phyloP scores from a whole-genome alignment of 768 basidiomycete genomes.

The Pisolithus orientalis region DNA sequence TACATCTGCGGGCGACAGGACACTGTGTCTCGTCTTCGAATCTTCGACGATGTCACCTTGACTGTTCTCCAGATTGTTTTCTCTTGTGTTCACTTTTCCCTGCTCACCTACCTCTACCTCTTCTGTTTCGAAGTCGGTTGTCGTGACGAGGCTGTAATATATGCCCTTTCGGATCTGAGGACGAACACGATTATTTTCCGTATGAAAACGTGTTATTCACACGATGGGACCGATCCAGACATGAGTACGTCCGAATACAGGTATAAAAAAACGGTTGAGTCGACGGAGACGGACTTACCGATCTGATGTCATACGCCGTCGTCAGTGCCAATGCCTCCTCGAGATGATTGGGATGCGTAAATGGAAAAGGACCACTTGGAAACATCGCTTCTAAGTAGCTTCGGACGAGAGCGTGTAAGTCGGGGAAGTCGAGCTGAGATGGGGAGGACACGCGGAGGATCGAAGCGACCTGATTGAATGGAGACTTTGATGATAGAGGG shows the following conservation, averaged over 20 bases:
- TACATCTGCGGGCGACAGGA: constrained; percentile 28
- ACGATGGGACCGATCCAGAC: background rate
- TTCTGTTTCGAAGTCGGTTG: constrained; percentile 47
- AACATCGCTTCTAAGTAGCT: constrained; percentile 40
- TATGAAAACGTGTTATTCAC: background rate
- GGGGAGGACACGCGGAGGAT: constrained; percentile 54
- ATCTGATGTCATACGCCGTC: constrained; percentile 37
- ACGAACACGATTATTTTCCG: background rate
- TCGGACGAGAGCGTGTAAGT: constrained; percentile 41
- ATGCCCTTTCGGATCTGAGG: constrained; percentile 54
- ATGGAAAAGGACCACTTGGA: constrained; percentile 41
- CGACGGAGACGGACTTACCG: constrained; percentile 35
- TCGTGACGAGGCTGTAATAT: constrained; percentile 58
- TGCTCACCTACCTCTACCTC: constrained; percentile 8
- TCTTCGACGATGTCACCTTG: background rate
- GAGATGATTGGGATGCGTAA: constrained; percentile 37
- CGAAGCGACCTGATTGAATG: constrained; percentile 44
- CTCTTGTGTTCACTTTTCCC: background rate
- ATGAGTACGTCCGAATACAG: too few species aligned
- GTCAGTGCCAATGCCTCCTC: constrained; percentile 52
- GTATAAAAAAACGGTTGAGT: too few species aligned
- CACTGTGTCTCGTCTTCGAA: constrained; percentile 8
- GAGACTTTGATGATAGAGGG: constrained; percentile 37
- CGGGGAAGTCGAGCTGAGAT: constrained; percentile 50
- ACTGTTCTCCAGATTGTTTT: background rate